phyloP scores from a whole-genome alignment of 2,329 filamentous ascomycete species.

The Ceratocystis lukuohia region DNA sequence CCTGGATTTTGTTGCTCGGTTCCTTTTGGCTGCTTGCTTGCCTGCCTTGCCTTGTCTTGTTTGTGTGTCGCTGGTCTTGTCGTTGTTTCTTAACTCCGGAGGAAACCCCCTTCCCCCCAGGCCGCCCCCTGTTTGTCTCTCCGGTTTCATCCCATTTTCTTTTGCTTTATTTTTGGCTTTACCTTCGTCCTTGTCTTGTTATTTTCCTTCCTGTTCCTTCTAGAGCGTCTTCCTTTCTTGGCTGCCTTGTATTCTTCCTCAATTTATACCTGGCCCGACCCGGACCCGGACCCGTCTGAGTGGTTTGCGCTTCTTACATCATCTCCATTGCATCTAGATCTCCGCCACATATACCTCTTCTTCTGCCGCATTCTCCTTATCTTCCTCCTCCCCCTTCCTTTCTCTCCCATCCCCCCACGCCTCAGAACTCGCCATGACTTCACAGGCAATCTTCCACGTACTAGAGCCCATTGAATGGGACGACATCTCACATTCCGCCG shows the following conservation, averaged over 20 bases:
- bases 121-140: background rate
- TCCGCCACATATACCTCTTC: background rate
- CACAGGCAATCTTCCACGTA: slow-evolving; percentile 30
- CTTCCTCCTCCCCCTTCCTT: background rate
- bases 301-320: background rate
- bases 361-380: background rate
- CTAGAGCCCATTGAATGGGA: slow-evolving; percentile 44
- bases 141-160: slow-evolving; percentile 2
- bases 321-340: background rate
- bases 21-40: background rate
- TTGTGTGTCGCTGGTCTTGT: background rate
- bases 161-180: background rate
- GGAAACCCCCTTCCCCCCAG: background rate
- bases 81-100: background rate
- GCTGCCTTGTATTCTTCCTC: background rate
- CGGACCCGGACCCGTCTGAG: background rate
- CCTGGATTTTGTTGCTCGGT: background rate
- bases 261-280: slow-evolving; percentile 1
- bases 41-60: background rate
- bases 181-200: background rate
- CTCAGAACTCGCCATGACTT: slow-evolving; percentile 1
- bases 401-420: background rate
- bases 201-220: background rate
- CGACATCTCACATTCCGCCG: slow-evolving; percentile 28
- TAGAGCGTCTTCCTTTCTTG: background rate